Evolutionary conservation across 352 stramenopile species (phyloP), one percentile per base, ranked within the genome.

Genomic region (Sclerospora graminicola): DNA sequence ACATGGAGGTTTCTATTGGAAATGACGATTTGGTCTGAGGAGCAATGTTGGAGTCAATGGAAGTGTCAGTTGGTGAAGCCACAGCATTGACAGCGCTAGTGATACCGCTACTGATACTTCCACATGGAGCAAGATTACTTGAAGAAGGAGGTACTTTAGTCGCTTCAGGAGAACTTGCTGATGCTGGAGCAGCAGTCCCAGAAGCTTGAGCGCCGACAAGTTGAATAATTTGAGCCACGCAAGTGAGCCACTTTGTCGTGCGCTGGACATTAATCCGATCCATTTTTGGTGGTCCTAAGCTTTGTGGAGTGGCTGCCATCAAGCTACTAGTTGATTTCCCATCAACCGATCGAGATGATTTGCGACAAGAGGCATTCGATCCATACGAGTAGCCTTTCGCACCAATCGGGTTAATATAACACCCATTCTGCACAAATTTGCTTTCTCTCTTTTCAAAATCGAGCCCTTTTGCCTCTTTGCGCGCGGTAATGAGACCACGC

Each of bases 211-310:
- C 30, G 23, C 66, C 57, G 5, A 68, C 63, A 24, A 83, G 53
- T 6, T 64, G 71, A 26, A 90, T 88, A 39, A 90, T 80, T 42
- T 85, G 56, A 6, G 51, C 63, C 1, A 88, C 61, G 28, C 63
- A 84, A 24, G 62, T 60, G 15, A 90, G 52, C 78, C 75, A 90
- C 26, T 62, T 75, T 11, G 67, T 78, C 28, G 78, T 90, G 14
- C 76, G 68, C 38, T 82, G 73, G 9, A 88, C 75, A 36, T 88
- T 84, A 32, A 90, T 77, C 24, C 71, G 65, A 29, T 90, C 78
- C 75, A 90, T 81, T 41, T 88, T 90, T 0, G 60, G 73, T 0
- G 78, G 73, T 1, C 45, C 59, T 23, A 87, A 38, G 5, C 50
- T 39, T 26, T 58, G 45, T 13, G 62, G 39, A 6, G 45, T 45